Conservation (phyloP, 768 basidiomycete species). For the Pholiota molesta region DNA sequence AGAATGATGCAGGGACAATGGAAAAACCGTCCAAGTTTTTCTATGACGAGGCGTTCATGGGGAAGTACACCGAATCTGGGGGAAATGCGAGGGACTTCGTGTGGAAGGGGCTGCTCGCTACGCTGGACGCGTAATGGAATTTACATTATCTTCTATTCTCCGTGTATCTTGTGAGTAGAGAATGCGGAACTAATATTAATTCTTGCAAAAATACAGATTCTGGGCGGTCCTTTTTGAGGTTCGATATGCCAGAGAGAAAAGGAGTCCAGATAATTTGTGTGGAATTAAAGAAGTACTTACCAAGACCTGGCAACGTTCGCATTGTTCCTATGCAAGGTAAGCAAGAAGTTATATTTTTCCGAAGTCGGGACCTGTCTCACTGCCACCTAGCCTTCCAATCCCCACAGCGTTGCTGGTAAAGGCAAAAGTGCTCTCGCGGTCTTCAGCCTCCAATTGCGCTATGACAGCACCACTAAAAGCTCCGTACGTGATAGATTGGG, state of each 20-base stretch:
- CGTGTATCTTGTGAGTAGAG: slow-evolving; percentile 4
- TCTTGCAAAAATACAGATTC: not conserved
- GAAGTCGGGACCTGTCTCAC: not conserved
- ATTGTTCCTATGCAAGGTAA: not conserved
- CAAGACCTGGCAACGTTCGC: not conserved
- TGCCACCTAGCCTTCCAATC: not conserved
- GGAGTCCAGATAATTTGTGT: not conserved
- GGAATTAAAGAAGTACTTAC: not conserved
- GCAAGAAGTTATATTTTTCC: not conserved
- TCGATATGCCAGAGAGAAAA: not conserved
- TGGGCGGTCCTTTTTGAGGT: not conserved
- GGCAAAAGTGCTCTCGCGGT: not conserved
- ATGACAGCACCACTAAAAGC: slow-evolving; percentile 1
- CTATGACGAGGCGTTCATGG: slow-evolving; percentile 74
- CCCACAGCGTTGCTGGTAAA: not conserved
- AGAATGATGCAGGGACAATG: too few relatives aligned
- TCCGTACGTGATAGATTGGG: slow-evolving; percentile 3
- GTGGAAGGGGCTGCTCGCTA: slow-evolving; percentile 56
- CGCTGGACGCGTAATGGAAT: slow-evolving; percentile 16
- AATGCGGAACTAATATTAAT: slow-evolving; percentile 4
- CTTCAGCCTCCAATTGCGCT: not conserved
- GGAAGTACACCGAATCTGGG: slow-evolving; percentile 75
- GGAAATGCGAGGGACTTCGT: slow-evolving; percentile 85
- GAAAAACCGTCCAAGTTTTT: slow-evolving; percentile 14
- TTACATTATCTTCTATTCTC: not conserved